These are phyloP conservation scores for Polytrichum commune DNA, from an alignment of 225 moss, liverwort and hornwort species.

Conservation along the genomic window DNA sequence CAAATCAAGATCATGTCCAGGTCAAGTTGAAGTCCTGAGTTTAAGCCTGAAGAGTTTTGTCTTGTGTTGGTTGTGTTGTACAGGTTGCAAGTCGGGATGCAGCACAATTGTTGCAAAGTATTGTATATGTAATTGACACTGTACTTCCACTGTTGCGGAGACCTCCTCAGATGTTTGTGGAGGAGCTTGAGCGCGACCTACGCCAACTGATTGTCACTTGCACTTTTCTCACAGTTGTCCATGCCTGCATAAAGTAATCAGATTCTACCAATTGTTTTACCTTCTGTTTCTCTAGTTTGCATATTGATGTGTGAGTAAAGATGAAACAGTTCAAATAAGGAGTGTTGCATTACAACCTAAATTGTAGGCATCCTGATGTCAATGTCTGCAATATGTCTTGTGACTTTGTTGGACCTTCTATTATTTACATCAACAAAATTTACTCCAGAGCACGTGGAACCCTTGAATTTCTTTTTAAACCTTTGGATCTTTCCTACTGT, in stretches of 20 bases:
- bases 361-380: no score
- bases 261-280: no score
- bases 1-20: no score
- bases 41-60: background rate
- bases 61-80: conserved; percentile 20
- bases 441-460: background rate
- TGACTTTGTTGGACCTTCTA: no score
- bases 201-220: conserved; percentile 77
- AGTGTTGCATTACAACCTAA: no score
- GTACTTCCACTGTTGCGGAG: conserved; percentile 86
- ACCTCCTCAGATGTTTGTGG: conserved; percentile 86
- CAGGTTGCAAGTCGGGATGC: conserved; percentile 80
- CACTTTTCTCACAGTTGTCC: conserved; percentile 86
- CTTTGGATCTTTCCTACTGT: no score
- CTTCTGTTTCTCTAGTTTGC: no score
- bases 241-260: conserved; percentile 88
- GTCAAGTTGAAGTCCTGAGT: background rate
- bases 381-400: no score
- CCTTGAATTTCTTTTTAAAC: background rate
- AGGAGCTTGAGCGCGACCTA: conserved; percentile 91
- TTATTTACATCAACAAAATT: no score
- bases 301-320: no score
- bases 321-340: no score
- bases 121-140: conserved; percentile 91
- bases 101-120: conserved; percentile 92